Evolutionary conservation across 371 early-diverging fungal genomes (phyloP).

Genomic region (Phascolomyces articulosus): DNA sequence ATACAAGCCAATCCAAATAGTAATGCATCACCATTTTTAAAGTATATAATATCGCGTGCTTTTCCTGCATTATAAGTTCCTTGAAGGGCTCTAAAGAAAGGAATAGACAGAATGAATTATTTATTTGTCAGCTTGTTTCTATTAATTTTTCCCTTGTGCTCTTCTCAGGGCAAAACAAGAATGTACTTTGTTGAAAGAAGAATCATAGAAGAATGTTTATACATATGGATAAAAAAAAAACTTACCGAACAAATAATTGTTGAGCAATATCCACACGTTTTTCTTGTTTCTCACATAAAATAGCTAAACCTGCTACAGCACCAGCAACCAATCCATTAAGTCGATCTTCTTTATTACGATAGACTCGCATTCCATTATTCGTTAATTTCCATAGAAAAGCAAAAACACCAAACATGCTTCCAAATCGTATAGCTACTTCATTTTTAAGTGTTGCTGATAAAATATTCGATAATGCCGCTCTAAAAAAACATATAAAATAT

Average conservation of each 20-base stretch:
- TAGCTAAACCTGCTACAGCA: constrained; percentile 59
- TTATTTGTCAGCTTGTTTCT: background rate
- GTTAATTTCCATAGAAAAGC: constrained; percentile 76
- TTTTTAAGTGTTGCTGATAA: constrained; percentile 54
- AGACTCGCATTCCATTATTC: constrained; percentile 64
- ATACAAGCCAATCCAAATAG: constrained; percentile 62
- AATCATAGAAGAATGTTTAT: too few relatives aligned
- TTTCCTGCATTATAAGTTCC: constrained; percentile 65
- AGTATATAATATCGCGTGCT: constrained; percentile 61
- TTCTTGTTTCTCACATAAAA: constrained; percentile 64
- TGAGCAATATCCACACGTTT: constrained; percentile 68
- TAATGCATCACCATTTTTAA: constrained; percentile 67
- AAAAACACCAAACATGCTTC: constrained; percentile 74
- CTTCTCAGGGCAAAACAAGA: too few relatives aligned
- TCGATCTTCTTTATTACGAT: constrained; percentile 62
- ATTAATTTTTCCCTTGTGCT: too few relatives aligned
- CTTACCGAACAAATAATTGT: constrained; percentile 59
- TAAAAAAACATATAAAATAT: constrained; percentile 7
- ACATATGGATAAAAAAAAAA: too few relatives aligned
- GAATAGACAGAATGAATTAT: background rate
- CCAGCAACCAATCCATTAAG: constrained; percentile 64
- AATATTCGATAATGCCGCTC: constrained; percentile 45
- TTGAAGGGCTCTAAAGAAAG: constrained; percentile 51
- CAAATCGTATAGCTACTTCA: constrained; percentile 64
- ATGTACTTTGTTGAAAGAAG: too few relatives aligned